Base-by-base conservation (phyloP, 306 rosid genomes). In the Datisca glomerata region DNA sequence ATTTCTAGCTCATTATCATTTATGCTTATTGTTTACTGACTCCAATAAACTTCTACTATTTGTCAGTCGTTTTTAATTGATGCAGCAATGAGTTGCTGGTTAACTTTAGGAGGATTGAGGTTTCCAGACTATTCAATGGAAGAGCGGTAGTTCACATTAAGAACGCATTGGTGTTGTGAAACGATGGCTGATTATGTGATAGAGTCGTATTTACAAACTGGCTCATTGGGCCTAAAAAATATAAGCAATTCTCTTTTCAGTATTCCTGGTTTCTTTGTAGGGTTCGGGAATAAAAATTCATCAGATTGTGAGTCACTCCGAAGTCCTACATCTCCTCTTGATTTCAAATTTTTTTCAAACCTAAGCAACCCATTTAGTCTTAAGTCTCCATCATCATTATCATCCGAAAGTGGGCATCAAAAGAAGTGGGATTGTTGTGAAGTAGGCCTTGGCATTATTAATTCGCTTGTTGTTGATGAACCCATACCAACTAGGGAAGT, bases 261-360 rank as follows among this genome's bases (percentile, higher is more conserved):
- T 40, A 65, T 65, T 49, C 66, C 80, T 45, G 80, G 85, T 65
- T 85, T 71, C 63, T 62, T 73, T 40, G 51, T 71, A 5, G 89
- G 96, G 24, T 45, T 66, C 55, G 55, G 69, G 34, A 50, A 62
- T 5, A 85, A 71, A 59, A 59, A 68, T 27, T 69, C 65, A 21
- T 54, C 66, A 2, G 85, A 85, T 21, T 57, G 72, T 13, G 91
- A 78, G 61, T 78, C 85, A 6, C 66, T 53, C 12, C 64, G 83
- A 73, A 86, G 96, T 45, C 93, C 96, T 41, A 75, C 89, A 17
- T 81, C 91, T 55, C 85, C 93, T 56, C 61, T 81, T 19, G 96
- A 80, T 63, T 54, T 75, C 53, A 69, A 54, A 62, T 64, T 75
- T 23, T 70, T 78, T 65, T 59, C 85, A 24, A 81, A 67, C 57